Conservation (phyloP, 1,284 basidiomycete genomes). For the Microbotryum violaceum region DNA sequence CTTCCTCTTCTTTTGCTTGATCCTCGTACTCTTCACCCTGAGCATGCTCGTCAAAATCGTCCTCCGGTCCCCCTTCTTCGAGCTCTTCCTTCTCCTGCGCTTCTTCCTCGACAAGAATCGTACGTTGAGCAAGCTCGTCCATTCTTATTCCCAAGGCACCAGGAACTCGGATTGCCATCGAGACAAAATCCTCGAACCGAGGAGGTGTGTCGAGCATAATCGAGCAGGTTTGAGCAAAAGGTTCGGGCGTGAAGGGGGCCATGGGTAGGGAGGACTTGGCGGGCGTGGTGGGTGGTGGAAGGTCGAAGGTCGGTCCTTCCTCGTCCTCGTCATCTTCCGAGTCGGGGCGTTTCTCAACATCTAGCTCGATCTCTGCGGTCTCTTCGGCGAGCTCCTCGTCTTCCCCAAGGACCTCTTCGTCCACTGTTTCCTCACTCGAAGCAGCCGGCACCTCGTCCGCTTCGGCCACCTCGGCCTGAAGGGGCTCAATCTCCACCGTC, state of each 20-base stretch:
- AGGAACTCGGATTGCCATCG: conserved; percentile 8
- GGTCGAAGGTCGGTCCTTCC: neutral
- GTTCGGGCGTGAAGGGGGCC: conserved; percentile 8
- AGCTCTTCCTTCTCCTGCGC: neutral
- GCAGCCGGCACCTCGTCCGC: neutral
- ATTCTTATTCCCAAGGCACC: neutral
- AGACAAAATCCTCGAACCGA: conserved; percentile 4
- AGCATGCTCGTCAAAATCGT: neutral
- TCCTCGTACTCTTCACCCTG: neutral
- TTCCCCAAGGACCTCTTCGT: neutral
- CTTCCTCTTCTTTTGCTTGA: neutral
- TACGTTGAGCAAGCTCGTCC: neutral
- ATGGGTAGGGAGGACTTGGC: neutral
- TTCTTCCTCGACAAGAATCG: neutral
- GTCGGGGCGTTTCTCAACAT: neutral
- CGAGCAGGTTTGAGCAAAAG: conserved; percentile 24
- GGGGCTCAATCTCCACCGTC: neutral
- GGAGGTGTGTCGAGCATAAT: conserved; percentile 28
- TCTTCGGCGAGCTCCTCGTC: neutral
- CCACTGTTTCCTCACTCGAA: neutral
- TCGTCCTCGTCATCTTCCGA: neutral
- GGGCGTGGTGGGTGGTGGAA: conserved; percentile 9
- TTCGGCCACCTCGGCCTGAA: neutral
- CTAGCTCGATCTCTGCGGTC: neutral
- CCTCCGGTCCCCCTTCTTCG: neutral